These are phyloP conservation scores for Globisporangium spinosum DNA, from an alignment of 352 stramenopile genomes.

Conservation along the genomic window DNA sequence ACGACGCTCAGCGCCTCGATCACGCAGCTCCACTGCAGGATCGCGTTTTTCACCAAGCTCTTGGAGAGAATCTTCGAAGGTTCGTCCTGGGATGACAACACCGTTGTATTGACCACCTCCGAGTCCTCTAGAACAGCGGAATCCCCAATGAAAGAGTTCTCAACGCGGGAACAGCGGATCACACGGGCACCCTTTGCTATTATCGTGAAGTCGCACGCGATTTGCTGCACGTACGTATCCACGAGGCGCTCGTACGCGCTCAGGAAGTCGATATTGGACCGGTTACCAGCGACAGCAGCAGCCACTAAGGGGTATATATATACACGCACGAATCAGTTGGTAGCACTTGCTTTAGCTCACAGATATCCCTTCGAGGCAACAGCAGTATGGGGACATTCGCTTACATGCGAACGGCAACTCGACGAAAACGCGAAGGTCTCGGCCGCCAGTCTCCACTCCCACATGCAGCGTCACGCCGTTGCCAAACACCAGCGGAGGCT, in stretches of 20 bases:
- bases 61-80: conserved; percentile 44
- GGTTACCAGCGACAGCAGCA: conserved; percentile 34
- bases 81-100: conserved; percentile 63
- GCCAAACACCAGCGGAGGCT: conserved; percentile 20
- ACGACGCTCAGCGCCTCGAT: conserved; percentile 71
- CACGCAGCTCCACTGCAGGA: conserved; percentile 69
- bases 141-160: conserved; percentile 62
- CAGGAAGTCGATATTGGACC: conserved; percentile 39
- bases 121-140: conserved; percentile 58
- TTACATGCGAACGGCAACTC: conserved; percentile 63
- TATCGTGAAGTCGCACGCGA: conserved; percentile 49
- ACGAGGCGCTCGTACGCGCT: conserved; percentile 48
- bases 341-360: too few relatives aligned
- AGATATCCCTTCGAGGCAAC: too few relatives aligned
- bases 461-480: conserved; percentile 72
- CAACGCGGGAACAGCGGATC: conserved; percentile 55
- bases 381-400: conserved; percentile 6
- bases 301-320: conserved; percentile 24
- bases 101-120: conserved; percentile 49
- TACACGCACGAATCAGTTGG: neutral
- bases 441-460: conserved; percentile 77
- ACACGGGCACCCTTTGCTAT: conserved; percentile 48
- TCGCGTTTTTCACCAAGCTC: conserved; percentile 54
- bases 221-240: conserved; percentile 40
- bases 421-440: conserved; percentile 62